Evolutionary conservation across 108 stramenopile genomes (phyloP), one percentile per base, ranked within the genome.

Genomic region (Ochromonas danica): DNA sequence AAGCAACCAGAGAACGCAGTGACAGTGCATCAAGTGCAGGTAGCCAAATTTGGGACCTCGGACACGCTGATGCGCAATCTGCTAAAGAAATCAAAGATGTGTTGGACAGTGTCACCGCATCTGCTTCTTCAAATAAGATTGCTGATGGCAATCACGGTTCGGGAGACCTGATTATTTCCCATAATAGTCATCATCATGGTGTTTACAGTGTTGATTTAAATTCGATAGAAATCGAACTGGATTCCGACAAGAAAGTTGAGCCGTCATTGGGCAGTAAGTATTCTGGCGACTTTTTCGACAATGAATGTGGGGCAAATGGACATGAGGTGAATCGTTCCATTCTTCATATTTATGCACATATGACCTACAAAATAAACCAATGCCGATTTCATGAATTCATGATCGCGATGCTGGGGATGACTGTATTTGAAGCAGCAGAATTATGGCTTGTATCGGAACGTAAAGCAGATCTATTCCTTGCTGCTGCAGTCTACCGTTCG

Each of bases 351-450:
- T 67, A 67, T 36, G 63, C 63, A 31, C 63, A 67, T 36, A 67
- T 67, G 63, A 67, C 30, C 63, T 67, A 67, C 31, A 67, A 67
- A 25, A 28, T 67, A 10, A 36, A 25, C 3, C 71, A 83, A 67
- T 87, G 91, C 36, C 88, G 94, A 61, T 84, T 96, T 61, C 93
- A 95, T 80, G 96, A 97, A 80, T 96, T 97, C 85, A 85, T 91
- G 1, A 81, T 79, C 35, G 96, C 94, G 1, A 95, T 97, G 70
- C 83, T 96, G 81, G 92, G 91, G 31, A 92, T 97, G 88, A 93
- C 93, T 31, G 92, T 95, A 22, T 97, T 97, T 81, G 94, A 97
- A 82, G 85, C 92, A 28, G 92, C 93, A 10, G 96, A 97, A 81
- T 86, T 93, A 28, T 97, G 95, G 95, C 83, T 93, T 40, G 85